Conservation (phyloP, 345 rosid genomes). For the Syzygium jambos region DNA sequence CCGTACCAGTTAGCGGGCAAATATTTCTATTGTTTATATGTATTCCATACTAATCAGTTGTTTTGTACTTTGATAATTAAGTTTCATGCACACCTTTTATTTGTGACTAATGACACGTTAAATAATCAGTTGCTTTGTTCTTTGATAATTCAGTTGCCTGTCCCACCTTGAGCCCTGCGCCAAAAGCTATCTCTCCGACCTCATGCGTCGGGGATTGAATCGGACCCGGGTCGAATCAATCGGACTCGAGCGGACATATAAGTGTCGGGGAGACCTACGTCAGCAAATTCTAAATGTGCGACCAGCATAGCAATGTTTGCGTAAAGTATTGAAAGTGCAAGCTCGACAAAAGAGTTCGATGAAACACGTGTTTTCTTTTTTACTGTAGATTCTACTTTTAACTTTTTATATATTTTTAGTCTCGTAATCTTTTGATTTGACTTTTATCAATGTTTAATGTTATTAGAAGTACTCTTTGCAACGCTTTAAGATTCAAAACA, state of each 20-base stretch:
- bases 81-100: background rate
- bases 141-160: background rate
- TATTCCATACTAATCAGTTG: background rate
- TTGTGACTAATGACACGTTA: background rate
- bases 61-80: background rate
- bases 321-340: too few relatives aligned
- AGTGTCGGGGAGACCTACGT: too few relatives aligned
- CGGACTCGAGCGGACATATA: too few relatives aligned
- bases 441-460: too few relatives aligned
- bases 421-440: background rate
- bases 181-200: background rate
- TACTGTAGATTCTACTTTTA: background rate
- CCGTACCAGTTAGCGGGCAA: background rate
- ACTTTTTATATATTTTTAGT: background rate
- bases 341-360: too few relatives aligned
- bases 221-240: background rate
- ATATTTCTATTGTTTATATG: background rate
- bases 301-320: too few relatives aligned
- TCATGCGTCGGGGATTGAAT: background rate
- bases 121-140: background rate
- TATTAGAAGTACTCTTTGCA: background rate
- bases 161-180: background rate
- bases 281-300: too few relatives aligned
- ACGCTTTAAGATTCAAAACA: background rate
- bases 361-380: too few relatives aligned